phyloP scores from a whole-genome alignment of 495 filamentous ascomycete genomes.

The Cercophora sp. region DNA sequence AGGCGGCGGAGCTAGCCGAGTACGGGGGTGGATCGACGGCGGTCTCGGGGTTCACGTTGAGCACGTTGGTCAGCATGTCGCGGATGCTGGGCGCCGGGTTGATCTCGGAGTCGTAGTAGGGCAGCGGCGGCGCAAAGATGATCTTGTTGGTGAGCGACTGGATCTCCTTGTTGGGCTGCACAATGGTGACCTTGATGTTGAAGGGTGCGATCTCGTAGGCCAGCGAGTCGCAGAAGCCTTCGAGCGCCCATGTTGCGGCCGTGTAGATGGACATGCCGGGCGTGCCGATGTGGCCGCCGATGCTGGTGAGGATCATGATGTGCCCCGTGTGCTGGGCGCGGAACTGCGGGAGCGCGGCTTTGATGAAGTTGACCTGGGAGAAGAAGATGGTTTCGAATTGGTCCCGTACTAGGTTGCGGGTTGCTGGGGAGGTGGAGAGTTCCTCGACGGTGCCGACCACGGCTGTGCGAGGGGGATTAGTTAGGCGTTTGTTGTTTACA shows the following conservation, averaged over 20 bases:
- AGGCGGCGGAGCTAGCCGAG: background rate
- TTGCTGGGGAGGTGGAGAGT: constrained; percentile 66
- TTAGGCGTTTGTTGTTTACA: background rate
- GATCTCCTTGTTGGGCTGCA: constrained; percentile 84
- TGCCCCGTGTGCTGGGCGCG: constrained; percentile 76
- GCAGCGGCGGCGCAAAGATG: constrained; percentile 70
- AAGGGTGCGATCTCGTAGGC: constrained; percentile 97
- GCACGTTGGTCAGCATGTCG: constrained; percentile 71
- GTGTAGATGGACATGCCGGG: constrained; percentile 88
- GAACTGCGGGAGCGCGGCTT: constrained; percentile 77
- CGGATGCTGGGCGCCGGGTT: constrained; percentile 78
- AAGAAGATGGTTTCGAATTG: constrained; percentile 96
- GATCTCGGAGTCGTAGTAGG: constrained; percentile 65
- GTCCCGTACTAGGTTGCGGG: constrained; percentile 73
- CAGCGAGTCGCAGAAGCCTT: constrained; percentile 96
- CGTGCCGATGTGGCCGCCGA: constrained; percentile 89
- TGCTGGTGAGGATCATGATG: constrained; percentile 83
- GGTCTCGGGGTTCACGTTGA: constrained; percentile 54
- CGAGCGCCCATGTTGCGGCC: constrained; percentile 89
- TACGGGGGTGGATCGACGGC: constrained; percentile 31
- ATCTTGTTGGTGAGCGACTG: constrained; percentile 80
- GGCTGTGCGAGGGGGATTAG: constrained; percentile 43
- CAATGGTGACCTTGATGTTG: constrained; percentile 92
- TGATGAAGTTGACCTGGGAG: constrained; percentile 92
- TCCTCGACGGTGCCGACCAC: constrained; percentile 92